Base-by-base conservation (phyloP, 2,329 filamentous ascomycete genomes). In the Zymoseptoria pseudotritici region DNA sequence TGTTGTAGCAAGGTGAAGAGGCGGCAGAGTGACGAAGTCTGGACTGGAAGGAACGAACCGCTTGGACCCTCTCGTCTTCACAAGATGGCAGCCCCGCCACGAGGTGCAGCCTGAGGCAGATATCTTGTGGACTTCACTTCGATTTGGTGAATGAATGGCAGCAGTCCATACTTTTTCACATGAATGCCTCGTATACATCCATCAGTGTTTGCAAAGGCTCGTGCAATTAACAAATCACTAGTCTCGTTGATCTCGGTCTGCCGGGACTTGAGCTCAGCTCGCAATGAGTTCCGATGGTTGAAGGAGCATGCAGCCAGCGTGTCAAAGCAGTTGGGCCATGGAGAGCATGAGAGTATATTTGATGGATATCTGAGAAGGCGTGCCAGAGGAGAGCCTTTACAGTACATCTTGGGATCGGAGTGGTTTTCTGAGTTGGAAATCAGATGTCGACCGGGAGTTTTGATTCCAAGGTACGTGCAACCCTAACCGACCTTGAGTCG, bases 391-490 rank as follows among this genome's bases (percentile, higher is more conserved):
- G 83, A 86, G 60, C 94, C 94, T 1, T 76, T 99, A 36, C 94
- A 97, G 73, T 97, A 97, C 71, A 81, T 97, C 21, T 78, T 99
- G 1, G 91, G 91, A 3, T 86, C 86, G 4, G 91, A 97, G 72
- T 94, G 21, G 21, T 88, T 1, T 97, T 99, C 75, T 0, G 77
- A 84, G 4, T 76, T 97, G 17, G 88, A 96, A 50, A 88, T 99
- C 53, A 76, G 81, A 58, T 97, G 92, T 70, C 79, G 78, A 26
- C 83, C 80, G 10, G 90, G 90, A 2, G 92, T 97, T 4, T 78
- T 99, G 59, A 96, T 97, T 65, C 94, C 94, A 42, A 83, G 93
- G 78, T 86, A 66, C 17, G 76, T 64, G 22, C 6, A 54, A n/a
- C 22, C 26, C 24, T 56, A 29, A 50, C 57, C 60, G 21, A 29